Evolutionary conservation across 805 yeast genomes (phyloP), one percentile per base, ranked within the genome.

Genomic region (Blastobotrys robertii): DNA sequence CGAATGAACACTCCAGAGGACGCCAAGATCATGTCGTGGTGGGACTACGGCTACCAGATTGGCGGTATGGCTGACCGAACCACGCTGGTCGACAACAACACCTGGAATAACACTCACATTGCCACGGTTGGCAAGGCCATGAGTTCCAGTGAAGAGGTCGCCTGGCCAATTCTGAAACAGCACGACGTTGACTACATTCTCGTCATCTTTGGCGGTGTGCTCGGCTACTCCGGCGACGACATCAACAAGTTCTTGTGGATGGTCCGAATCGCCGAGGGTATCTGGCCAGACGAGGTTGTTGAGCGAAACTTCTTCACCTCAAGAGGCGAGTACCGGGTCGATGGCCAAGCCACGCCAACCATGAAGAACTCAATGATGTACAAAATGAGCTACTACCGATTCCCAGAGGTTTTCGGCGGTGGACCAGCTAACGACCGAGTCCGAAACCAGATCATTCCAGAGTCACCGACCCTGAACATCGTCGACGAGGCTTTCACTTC

Each of bases 1-100:
- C 79, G 98, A 59, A 88, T 90, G 95, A 92, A 92, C 68, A 92
- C 98, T 1, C 79, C 84, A 2, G 96, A 92, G 62, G 97, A 92
- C 61, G 84, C 97, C 30, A 88, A 84, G 64, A 83, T 92, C 48
- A 86, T 94, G 82, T 81, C 97, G 8, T 92, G 99, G 98, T 92
- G 99, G 99, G 98, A 94, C 70, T 94, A 94, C 60, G 99, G 99
- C 43, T 92, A 92, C 66, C 99, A 92, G 70, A 92, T 92, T 57
- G 98, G 98, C 55, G 99, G 99, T 50, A 92, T 92, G 97, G 98
- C 98, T 37, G 98, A 92, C 66, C 78, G 99, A 60, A 90, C 97
- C 50, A 92, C 99, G 4, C 72, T 92, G 54, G 99, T 94, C 33
- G 99, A 92, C 65, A 92, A 92, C 74, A 92, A 92, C 68, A 92